These are phyloP conservation scores for Phialophora expanda DNA, from an alignment of 2,329 filamentous ascomycete genomes.

Conservation along the genomic window DNA sequence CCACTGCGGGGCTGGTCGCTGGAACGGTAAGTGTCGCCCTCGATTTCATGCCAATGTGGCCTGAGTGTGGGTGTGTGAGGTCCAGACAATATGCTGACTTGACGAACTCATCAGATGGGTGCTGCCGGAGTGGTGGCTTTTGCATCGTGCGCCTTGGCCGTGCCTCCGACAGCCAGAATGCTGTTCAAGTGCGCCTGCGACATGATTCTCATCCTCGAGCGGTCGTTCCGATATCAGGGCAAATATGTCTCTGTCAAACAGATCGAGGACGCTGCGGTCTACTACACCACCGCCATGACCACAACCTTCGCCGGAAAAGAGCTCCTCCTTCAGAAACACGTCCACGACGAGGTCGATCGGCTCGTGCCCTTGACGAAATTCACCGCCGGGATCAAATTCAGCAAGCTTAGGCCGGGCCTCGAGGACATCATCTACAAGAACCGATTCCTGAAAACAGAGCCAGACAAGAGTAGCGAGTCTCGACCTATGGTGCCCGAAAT, in stretches of 20 bases:
- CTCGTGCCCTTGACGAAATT: conserved; percentile 36
- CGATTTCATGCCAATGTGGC: too few species aligned
- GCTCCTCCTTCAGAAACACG: conserved; percentile 34
- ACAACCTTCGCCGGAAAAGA: conserved; percentile 38
- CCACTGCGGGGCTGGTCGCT: conserved; percentile 32
- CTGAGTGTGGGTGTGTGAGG: not conserved
- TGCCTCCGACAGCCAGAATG: conserved; percentile 43
- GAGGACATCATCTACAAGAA: conserved; percentile 39
- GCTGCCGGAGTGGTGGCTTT: conserved; percentile 40
- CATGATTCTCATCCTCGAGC: conserved; percentile 44
- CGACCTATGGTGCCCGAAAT: conserved; percentile 19
- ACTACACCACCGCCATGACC: conserved; percentile 36
- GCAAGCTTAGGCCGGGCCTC: conserved; percentile 32
- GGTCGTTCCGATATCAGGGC: conserved; percentile 40
- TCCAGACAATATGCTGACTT: not conserved
- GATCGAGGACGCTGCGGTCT: conserved; percentile 38
- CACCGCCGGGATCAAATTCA: conserved; percentile 29
- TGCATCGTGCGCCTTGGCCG: conserved; percentile 38
- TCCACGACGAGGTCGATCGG: conserved; percentile 36
- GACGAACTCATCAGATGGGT: conserved; percentile 32
- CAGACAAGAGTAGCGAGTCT: conserved; percentile 14
- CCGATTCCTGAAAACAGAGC: conserved; percentile 33
- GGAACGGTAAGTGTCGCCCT: conserved; percentile 28
- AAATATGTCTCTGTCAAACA: conserved; percentile 39
- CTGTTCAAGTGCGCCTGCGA: conserved; percentile 45